Percentiles rank a stretch among this genome's conserved stretches.
Conservation (phyloP, 2,329 filamentous ascomycete genomes). For the Beauveria rudraprayagi region DNA sequence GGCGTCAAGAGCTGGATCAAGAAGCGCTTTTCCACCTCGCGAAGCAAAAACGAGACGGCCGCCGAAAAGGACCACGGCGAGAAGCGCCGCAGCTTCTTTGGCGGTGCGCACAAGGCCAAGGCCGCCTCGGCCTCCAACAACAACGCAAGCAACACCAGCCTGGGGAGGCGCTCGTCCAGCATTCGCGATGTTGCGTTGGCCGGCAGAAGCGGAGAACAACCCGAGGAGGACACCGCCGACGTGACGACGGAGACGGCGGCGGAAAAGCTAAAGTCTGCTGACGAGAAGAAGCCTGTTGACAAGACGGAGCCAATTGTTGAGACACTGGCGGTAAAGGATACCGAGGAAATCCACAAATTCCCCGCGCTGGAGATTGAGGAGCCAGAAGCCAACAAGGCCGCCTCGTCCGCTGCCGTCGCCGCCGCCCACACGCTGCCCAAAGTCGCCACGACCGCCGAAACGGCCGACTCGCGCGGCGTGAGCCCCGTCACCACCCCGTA, state of each 20-base stretch:
- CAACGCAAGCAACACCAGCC: conserved; percentile 37
- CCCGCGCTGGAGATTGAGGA: conserved; percentile 22
- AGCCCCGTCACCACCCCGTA: conserved; percentile 33
- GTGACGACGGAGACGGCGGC: conserved; percentile 15
- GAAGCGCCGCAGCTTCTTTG: conserved; percentile 38
- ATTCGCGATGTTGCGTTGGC: conserved; percentile 41
- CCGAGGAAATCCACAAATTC: background rate
- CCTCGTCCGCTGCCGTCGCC: background rate
- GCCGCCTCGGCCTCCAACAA: background rate
- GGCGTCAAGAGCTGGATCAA: conserved; percentile 49
- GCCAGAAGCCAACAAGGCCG: conserved; percentile 13
- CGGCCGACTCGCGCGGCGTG: conserved; percentile 27
- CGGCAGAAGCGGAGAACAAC: conserved; percentile 23
- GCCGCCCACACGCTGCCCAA: background rate
- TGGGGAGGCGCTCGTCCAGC: conserved; percentile 34
- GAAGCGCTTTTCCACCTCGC: conserved; percentile 36
- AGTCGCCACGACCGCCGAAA: background rate
- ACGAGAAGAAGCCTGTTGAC: too few relatives aligned
- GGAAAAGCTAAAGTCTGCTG: too few relatives aligned
- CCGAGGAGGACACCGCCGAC: conserved; percentile 17
- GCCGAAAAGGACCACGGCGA: conserved; percentile 12
- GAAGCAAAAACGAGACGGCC: conserved; percentile 30
- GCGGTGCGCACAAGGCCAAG: conserved; percentile 36
- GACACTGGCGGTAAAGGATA: background rate
- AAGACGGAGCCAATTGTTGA: background rate